Evolutionary conservation across 305 asterid species (phyloP).

Genomic region (Fraxinus sp.): DNA sequence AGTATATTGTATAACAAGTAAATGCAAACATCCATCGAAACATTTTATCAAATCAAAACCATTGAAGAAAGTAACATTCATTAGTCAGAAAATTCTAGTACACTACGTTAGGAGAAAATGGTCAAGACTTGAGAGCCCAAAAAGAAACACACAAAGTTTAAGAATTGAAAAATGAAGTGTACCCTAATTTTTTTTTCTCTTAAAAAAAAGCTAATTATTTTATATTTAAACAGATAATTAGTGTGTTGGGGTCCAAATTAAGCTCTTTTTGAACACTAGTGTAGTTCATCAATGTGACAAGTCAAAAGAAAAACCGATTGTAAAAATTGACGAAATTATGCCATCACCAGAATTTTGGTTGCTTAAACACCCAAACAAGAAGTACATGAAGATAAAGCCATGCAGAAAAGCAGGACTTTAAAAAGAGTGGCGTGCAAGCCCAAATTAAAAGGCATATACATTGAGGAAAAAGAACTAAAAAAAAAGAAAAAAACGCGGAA

Average conservation of each 20-base stretch:
- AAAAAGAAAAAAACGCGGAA: too few relatives aligned
- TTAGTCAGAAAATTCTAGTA: neutral
- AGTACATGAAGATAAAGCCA: slow-evolving; percentile 28
- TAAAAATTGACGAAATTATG: neutral
- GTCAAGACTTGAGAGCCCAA: neutral
- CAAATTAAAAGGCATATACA: neutral
- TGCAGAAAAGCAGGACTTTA: slow-evolving; percentile 31
- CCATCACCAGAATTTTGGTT: slow-evolving; percentile 19
- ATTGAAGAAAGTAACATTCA: neutral
- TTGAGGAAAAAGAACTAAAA: neutral
- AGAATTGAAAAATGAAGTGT: neutral
- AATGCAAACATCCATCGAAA: neutral
- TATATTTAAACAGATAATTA: neutral
- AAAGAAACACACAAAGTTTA: too few relatives aligned
- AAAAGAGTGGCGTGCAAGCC: slow-evolving; percentile 28
- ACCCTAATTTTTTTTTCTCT: neutral
- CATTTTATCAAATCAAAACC: neutral
- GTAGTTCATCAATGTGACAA: neutral
- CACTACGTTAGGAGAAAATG: neutral
- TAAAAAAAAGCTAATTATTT: too few relatives aligned
- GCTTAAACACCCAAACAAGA: slow-evolving; percentile 24
- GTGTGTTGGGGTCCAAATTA: neutral
- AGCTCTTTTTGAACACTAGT: neutral
- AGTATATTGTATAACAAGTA: neutral
- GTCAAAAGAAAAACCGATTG: neutral